Conservation (phyloP, 1,284 basidiomycete species). For the Cryptococcus deneoformans region DNA sequence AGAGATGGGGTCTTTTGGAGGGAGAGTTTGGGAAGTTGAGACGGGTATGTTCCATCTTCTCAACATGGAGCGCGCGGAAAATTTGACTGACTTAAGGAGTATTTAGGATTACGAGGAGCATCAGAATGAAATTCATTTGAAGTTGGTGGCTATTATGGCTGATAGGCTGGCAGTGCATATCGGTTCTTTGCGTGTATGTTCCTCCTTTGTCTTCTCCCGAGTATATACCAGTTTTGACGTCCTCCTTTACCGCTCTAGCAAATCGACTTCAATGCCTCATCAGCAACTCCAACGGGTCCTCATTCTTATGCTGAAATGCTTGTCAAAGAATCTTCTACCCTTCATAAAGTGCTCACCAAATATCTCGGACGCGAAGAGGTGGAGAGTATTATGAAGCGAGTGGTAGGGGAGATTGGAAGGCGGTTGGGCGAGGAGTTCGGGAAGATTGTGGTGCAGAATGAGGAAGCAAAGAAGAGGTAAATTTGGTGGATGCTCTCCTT, state of each 20-base stretch:
- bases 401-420: conserved; percentile 86
- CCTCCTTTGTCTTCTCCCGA: background rate
- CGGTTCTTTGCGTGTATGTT: conserved; percentile 44
- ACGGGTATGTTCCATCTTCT: conserved; percentile 57
- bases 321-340: conserved; percentile 90
- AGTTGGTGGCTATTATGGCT: conserved; percentile 97
- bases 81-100: background rate
- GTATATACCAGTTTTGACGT: background rate
- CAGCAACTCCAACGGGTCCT: conserved; percentile 52
- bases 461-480: conserved; percentile 77
- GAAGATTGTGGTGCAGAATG: conserved; percentile 72
- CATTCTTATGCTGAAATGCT: conserved; percentile 80
- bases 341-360: conserved; percentile 93
- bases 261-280: no score
- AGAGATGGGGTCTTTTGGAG: conserved; percentile 93
- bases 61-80: background rate
- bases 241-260: no score
- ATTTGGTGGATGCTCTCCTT: conserved; percentile 21
- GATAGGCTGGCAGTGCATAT: conserved; percentile 84
- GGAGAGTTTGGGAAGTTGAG: conserved; percentile 98
- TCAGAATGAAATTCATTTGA: conserved; percentile 97
- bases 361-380: conserved; percentile 76
- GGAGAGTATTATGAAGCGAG: conserved; percentile 88
- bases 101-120: conserved; percentile 94
- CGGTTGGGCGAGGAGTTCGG: conserved; percentile 79